Conservation (phyloP, 108 stramenopile genomes). For the Nitzschia sp. region DNA sequence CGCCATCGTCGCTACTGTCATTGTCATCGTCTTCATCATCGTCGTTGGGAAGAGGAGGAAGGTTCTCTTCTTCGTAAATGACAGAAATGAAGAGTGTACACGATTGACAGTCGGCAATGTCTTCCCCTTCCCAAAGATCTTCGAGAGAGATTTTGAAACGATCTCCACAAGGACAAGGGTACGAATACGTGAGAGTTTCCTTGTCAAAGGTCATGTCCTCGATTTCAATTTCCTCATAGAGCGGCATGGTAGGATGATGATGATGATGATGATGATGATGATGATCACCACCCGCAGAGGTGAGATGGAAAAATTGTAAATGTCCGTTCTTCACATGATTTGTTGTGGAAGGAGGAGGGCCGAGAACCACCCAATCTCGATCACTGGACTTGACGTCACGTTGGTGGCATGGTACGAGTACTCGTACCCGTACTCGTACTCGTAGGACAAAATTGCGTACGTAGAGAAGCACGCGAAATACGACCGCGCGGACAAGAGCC, state of each 20-base stretch:
- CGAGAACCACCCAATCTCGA: no score
- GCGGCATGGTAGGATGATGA: slow-evolving; percentile 52
- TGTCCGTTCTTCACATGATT: no score
- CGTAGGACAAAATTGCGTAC: no score
- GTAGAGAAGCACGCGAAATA: no score
- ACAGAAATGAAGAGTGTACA: slow-evolving; percentile 92
- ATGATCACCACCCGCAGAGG: not conserved
- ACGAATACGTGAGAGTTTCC: slow-evolving; percentile 72
- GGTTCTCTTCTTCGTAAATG: slow-evolving; percentile 89
- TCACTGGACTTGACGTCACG: no score
- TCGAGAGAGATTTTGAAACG: slow-evolving; percentile 88
- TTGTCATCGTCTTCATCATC: slow-evolving; percentile 23
- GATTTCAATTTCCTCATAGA: slow-evolving; percentile 96
- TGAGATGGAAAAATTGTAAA: no score
- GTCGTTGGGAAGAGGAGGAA: slow-evolving; percentile 49
- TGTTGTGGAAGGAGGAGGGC: no score
- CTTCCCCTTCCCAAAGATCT: slow-evolving; percentile 95
- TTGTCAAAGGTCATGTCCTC: slow-evolving; percentile 93
- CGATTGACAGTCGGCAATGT: slow-evolving; percentile 94
- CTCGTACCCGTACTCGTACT: no score
- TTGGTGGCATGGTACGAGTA: no score
- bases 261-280: slow-evolving; percentile 3
- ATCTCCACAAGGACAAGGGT: slow-evolving; percentile 98
- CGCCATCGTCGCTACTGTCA: not conserved
- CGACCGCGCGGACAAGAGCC: no score